These are phyloP conservation scores for Colletotrichum sp. DNA, from an alignment of 2,329 filamentous ascomycete species.

Conservation along the genomic window DNA sequence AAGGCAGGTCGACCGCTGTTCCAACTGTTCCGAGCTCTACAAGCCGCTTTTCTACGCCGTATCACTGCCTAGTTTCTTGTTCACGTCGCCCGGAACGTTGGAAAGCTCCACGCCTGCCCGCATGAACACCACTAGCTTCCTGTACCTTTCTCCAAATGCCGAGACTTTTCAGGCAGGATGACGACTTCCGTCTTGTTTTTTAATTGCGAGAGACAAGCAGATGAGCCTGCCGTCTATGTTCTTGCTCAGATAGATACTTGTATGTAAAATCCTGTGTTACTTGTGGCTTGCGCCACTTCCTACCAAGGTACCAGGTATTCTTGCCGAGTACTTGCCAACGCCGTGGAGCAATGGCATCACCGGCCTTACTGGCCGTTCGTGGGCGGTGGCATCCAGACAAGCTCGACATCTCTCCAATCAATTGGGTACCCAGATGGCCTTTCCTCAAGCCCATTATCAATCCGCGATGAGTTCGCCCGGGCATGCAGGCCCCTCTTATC, in stretches of 20 bases:
- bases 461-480: background rate
- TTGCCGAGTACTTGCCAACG: background rate
- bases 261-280: background rate
- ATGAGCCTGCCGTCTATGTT: background rate
- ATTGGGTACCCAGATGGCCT: background rate
- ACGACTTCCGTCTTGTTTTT: background rate
- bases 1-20: constrained; percentile 2
- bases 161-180: background rate
- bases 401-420: background rate
- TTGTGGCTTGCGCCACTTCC: background rate
- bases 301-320: background rate
- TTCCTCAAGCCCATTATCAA: background rate
- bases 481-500: background rate
- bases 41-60: background rate
- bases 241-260: background rate
- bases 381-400: background rate
- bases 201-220: background rate
- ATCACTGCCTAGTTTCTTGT: background rate
- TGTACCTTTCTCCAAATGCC: background rate
- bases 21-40: background rate
- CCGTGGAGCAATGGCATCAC: background rate
- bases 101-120: background rate
- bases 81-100: background rate
- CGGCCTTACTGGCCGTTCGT: background rate
- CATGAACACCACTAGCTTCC: background rate